These are phyloP conservation scores for Medicago truncatula DNA, from an alignment of 306 rosid genomes.

Conservation along the genomic window MtrunA17r5.0-ANR NC_053049.1:38280501-38281000, in stretches of 20 bases:
- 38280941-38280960: slow-evolving; percentile 55
- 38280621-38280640: slow-evolving; percentile 54
- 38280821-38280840: slow-evolving; percentile 54
- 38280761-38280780: slow-evolving; percentile 88
- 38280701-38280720: slow-evolving; percentile 48
- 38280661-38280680: slow-evolving; percentile 1
- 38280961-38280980: slow-evolving; percentile 84
- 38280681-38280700: slow-evolving; percentile 4
- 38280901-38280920: slow-evolving; percentile 26
- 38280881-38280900: slow-evolving; percentile 27
- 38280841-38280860: slow-evolving; percentile 57
- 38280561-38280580: slow-evolving; percentile 64
- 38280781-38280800: slow-evolving; percentile 96
- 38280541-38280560: slow-evolving; percentile 62
- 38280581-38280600: slow-evolving; percentile 59
- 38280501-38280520: not conserved
- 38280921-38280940: slow-evolving; percentile 13
- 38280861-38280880: slow-evolving; percentile 58
- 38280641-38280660: slow-evolving; percentile 16
- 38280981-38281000: slow-evolving; percentile 96
- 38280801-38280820: slow-evolving; percentile 88
- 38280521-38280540: slow-evolving; percentile 27
- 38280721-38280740: slow-evolving; percentile 93
- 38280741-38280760: slow-evolving; percentile 64
- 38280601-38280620: slow-evolving; percentile 60